These are phyloP conservation scores for Fusarium redolens DNA, from an alignment of 2,329 filamentous ascomycete genomes.

Conservation along the genomic window DNA sequence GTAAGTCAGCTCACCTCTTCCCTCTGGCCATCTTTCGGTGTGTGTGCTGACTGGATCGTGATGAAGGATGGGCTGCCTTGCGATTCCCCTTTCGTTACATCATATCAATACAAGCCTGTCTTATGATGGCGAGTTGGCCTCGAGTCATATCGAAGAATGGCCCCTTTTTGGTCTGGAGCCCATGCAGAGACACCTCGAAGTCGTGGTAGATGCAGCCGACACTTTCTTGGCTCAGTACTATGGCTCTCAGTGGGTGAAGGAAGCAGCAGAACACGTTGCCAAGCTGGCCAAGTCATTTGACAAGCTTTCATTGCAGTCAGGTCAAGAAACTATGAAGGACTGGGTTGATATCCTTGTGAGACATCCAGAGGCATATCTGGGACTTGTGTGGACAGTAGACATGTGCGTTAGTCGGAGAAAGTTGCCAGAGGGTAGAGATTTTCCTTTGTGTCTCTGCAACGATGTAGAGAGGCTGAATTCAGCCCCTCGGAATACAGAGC, in stretches of 20 bases:
- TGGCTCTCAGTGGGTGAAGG: background rate
- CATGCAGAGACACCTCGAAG: accelerated
- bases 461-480: background rate
- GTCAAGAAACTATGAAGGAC: background rate
- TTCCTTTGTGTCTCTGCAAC: background rate
- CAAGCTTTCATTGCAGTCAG: background rate
- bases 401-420: background rate
- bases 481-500: accelerated
- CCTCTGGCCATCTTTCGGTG: accelerated
- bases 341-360: background rate
- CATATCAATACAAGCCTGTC: background rate
- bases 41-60: background rate
- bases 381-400: background rate
- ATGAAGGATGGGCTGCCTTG: background rate
- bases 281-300: background rate
- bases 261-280: background rate
- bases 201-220: background rate
- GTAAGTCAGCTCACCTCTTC: background rate
- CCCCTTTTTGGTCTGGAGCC: accelerated
- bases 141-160: background rate
- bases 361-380: background rate
- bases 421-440: background rate
- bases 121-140: accelerated
- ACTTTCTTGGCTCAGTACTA: background rate
- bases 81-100: background rate